Conservation (phyloP, 176 grass and related monocot genomes). For the Aechmea fasciata region DNA sequence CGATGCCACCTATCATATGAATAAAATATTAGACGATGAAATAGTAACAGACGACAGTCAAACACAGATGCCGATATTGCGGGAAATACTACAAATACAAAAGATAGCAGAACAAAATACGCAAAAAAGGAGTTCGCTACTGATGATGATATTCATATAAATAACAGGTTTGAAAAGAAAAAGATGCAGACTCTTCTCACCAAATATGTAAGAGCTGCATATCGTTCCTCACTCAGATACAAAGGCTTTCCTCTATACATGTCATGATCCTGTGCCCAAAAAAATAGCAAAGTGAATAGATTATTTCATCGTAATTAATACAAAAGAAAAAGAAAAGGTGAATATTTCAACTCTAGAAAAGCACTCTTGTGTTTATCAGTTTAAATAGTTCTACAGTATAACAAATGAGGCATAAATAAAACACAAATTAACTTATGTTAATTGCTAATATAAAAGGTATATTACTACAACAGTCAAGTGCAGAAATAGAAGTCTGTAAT, state of each 20-base stretch:
- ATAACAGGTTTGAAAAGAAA: not conserved
- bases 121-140: not conserved
- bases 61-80: not conserved
- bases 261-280: slow-evolving; percentile 67
- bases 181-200: slow-evolving; percentile 22
- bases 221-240: slow-evolving; percentile 92
- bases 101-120: not conserved
- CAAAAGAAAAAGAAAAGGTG: not conserved
- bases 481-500: too few relatives aligned
- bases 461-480: too few relatives aligned
- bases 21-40: slow-evolving; percentile 3
- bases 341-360: not conserved
- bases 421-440: too few relatives aligned
- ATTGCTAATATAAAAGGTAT: too few relatives aligned
- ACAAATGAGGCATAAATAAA: too few relatives aligned
- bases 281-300: not conserved
- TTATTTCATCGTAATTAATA: not conserved
- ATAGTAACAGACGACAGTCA: not conserved
- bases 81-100: not conserved
- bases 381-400: too few relatives aligned
- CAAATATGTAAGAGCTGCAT: slow-evolving; percentile 79
- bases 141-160: not conserved
- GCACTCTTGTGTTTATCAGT: too few relatives aligned
- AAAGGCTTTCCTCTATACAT: slow-evolving; percentile 89
- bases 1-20: slow-evolving; percentile 75